Evolutionary conservation across 495 filamentous ascomycete genomes (phyloP).

Genomic region (Aspergillus affinis): DNA sequence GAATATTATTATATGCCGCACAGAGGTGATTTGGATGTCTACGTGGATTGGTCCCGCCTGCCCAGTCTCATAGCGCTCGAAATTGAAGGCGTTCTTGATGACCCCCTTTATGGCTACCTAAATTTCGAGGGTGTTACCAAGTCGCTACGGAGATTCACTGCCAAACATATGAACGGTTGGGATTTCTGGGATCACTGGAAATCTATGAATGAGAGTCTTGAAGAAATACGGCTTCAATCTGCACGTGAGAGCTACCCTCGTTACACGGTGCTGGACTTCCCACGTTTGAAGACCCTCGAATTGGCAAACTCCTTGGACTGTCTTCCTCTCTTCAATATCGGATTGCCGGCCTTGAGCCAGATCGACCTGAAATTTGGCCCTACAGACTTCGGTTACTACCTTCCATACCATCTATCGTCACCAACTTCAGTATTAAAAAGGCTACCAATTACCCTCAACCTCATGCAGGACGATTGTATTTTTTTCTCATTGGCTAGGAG

Average conservation of each 20-base stretch:
- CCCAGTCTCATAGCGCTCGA: conserved; percentile 2
- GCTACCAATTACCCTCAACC: conserved; percentile 1
- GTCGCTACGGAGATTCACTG: conserved; percentile 2
- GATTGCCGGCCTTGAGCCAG: conserved; percentile 1
- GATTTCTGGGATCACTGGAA: conserved; percentile 5
- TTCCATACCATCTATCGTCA: conserved; percentile 1
- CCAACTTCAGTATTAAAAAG: conserved; percentile 4
- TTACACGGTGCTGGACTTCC: conserved; percentile 2
- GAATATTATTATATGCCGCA: conserved; percentile 1
- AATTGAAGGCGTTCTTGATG: conserved; percentile 2
- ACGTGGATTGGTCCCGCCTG: conserved; percentile 4
- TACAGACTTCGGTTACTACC: not conserved
- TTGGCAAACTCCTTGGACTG: conserved; percentile 6
- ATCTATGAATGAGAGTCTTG: conserved; percentile 6
- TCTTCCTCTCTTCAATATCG: conserved; percentile 4
- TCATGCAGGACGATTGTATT: conserved; percentile 1
- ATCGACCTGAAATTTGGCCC: conserved; percentile 1
- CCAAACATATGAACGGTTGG: conserved; percentile 3
- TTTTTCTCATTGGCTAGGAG: not conserved
- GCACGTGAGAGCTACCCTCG: not conserved
- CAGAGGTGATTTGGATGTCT: conserved; percentile 2
- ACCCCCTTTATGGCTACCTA: conserved; percentile 3
- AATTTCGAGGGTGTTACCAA: conserved; percentile 3
- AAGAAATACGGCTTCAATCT: conserved; percentile 1
- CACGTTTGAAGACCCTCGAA: conserved; percentile 2